Evolutionary conservation across 2,329 filamentous ascomycete genomes (phyloP), one percentile per base, ranked within the genome.

Genomic region (Paecilomyces niveus): DNA sequence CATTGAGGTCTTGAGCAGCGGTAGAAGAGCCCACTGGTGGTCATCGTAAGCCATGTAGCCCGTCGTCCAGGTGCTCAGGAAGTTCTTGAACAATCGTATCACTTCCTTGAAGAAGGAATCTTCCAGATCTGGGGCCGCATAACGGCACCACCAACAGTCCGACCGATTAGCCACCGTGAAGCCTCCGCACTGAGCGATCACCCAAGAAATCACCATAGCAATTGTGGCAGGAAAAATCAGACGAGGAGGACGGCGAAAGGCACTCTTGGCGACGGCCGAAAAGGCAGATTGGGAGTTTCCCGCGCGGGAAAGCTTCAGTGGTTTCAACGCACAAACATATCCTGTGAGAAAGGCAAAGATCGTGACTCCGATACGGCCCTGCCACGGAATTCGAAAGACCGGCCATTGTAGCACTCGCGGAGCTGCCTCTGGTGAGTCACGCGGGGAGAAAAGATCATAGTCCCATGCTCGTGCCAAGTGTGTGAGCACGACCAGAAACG

Each of bases 301-400:
- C 8, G 76, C 73, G 33, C 79, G 78, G 21, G 78, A 76, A 52
- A 80, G 77, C 65, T 80, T 80, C 13, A 83, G 69, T 1, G 81
- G 81, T 65, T 83, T 83, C 59, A 83, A 72, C 29, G 80, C 80
- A 66, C 80, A 83, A 22, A 83, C 81, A 62, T 82, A 83, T 58
- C 81, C 81, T 0, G 81, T 83, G 56, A 83, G 70, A 62, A 83
- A 81, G 55, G 80, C 79, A 63, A 83, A 83, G 67, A 83, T 81
- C 59, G 80, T 81, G 33, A 83, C 81, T 51, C 80, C 81, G 31
- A 82, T 77, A 22, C 80, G 76, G 52, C 81, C 81, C 66, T 83
- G 80, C 72, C 75, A 80, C 31, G 80, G 79, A n/a, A 83, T 72
- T n/a, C 81, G 80, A n/a, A 83, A 67, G 60, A 82, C 75, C 3